Base-by-base conservation (phyloP, 164 flowering plant genomes). In the Malania oleifera region DNA sequence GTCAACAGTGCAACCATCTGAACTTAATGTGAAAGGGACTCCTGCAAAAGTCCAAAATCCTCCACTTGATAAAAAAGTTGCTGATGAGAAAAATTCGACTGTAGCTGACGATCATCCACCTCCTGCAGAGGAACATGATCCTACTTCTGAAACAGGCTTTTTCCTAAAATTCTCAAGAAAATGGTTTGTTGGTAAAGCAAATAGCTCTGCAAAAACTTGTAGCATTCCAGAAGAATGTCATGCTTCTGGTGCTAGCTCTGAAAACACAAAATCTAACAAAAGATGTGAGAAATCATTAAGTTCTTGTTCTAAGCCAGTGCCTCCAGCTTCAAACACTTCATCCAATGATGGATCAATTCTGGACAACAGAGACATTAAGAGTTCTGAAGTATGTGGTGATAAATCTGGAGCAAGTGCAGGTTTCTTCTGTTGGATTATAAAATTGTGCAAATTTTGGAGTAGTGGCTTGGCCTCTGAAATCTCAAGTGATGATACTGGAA, bases 391-490 rank as follows among this genome's bases (percentile, higher is more conserved):
- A 19, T 26, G 6, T 60, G 55, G 44, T 64, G 65, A 67, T 26
- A 56, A 68, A 46, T 52, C 71, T 12, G 25, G 29, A 3, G 20
- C 58, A 40, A 59, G 56, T 17, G 25, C 59, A 0, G 75, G 81
- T 11, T 45, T 79, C 17, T 46, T 76, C 38, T 39, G 25, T 13
- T 59, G 45, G 52, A 29, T 79, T 26, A 19, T 62, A 23, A 72
- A 61, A n/a, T 72, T 84, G 80, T 77, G 49, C 20, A 68, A 61
- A 25, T 69, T 66, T 50, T 61, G 71, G 79, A 37, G 61, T 29
- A 45, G 56, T 56, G 37, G 51, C 26, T 8, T 44, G 44, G 39
- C 60, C 26, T 29, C 54, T 54, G 70, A 71, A 56, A 34, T 24
- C 60, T 10, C 52, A 29, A 34, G 31, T 63, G 75, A 52, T 28